These are phyloP conservation scores for Boletellus sp. DNA, from an alignment of 768 basidiomycete species.

Conservation along the genomic window DNA sequence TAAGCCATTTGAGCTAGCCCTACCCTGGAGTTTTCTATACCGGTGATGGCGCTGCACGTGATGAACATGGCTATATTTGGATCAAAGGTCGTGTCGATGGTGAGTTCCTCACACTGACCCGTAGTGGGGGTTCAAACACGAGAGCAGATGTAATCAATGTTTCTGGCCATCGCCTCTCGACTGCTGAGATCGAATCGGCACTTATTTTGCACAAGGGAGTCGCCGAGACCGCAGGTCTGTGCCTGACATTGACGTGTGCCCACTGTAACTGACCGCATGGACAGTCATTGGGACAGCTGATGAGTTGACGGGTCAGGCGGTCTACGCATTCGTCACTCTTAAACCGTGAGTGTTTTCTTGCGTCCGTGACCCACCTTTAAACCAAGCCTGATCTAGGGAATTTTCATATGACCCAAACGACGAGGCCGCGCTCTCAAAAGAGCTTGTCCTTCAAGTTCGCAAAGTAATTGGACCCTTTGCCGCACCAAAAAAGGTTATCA, in stretches of 20 bases:
- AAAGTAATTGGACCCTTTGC: constrained; percentile 99
- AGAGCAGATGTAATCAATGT: constrained; percentile 91
- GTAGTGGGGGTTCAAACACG: not conserved
- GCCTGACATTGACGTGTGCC: not conserved
- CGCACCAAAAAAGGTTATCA: constrained; percentile 87
- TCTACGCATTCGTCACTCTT: constrained; percentile 90
- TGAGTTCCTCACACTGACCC: constrained; percentile 32
- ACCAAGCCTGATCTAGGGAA: constrained; percentile 46
- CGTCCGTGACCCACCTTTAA: not conserved
- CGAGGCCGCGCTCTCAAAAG: constrained; percentile 72
- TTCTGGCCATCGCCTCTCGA: constrained; percentile 93
- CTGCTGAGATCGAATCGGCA: constrained; percentile 97
- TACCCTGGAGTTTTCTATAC: constrained; percentile 94
- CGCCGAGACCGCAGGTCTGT: constrained; percentile 81
- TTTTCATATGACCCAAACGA: constrained; percentile 71
- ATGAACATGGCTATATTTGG: constrained; percentile 97
- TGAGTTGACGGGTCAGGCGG: constrained; percentile 89
- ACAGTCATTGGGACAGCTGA: constrained; percentile 78
- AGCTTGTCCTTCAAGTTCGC: constrained; percentile 90
- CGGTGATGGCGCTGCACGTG: constrained; percentile 95
- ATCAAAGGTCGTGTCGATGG: constrained; percentile 97
- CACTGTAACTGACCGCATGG: constrained; percentile 5
- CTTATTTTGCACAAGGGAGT: constrained; percentile 93
- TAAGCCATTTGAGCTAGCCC: constrained; percentile 36
- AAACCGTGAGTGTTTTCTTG: constrained; percentile 65